Base-by-base conservation (phyloP, 805 yeast genomes). In the Schwanniomyces pseudopolymorphus region DNA sequence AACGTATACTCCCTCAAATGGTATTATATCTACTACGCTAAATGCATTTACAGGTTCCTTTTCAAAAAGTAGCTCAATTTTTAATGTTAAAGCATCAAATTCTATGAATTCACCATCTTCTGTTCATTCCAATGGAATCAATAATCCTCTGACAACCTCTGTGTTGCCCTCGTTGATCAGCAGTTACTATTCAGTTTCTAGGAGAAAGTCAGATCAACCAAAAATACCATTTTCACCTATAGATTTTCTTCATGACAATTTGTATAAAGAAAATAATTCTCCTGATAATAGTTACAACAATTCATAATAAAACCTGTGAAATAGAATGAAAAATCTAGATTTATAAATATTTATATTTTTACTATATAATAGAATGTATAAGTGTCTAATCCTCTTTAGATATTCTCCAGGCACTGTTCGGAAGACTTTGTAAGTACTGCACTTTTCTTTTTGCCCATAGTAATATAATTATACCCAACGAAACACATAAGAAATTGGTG, bases 401-500 rank as follows among this genome's bases (percentile, higher is more conserved):
- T 11, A 81, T 81, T 64, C 95, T 80, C 97, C 97, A 91, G 10
- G 89, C 79, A 43, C 81, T 71, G 4, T 76, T 74, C 1, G 96
- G 95, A 46, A 91, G 67, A 35, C 78, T 69, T 66, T 94, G 97
- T 49, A 92, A 68, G 46, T 78, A 67, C 17, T 68, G 69, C 5
- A 86, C 83, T 44, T 87, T 85, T 41, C 69, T 71, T 50, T 78
- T 80, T 31, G 90, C 83, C 81, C 84, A 88, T 45, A 80, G 74
- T 63, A 85, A 88, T 19, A 90, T 66, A 1, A 75, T 8, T 3
- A 85, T 45, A 1, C 97, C 98, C 26, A 87, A 44, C 0, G 63
- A 43, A 3, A 91, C 79, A 65, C 97, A 92, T 10, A 89, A 48
- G 7, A 80, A 44, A 60, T 90, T 92, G 33, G 95, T 85, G 42